Evolutionary conservation across 108 stramenopile genomes (phyloP).

Genomic region (Skeletonema marinoi): DNA sequence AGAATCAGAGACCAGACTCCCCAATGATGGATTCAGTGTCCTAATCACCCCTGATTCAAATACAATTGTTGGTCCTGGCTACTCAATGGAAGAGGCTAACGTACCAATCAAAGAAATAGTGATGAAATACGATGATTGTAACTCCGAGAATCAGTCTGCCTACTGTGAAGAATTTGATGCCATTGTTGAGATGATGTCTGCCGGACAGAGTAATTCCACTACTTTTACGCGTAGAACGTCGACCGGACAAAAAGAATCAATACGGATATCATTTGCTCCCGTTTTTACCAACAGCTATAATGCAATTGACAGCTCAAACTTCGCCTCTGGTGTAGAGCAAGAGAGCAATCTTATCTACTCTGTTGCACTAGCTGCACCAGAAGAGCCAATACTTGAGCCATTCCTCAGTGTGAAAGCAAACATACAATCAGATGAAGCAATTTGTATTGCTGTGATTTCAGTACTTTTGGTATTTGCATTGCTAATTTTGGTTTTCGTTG

Average conservation of each 20-base stretch:
- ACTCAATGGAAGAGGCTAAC: not conserved
- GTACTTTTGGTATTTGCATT: not conserved
- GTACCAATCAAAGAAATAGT: conserved; percentile 26
- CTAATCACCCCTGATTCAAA: conserved; percentile 46
- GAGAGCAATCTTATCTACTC: conserved; percentile 42
- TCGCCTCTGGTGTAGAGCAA: conserved; percentile 36
- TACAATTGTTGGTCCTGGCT: conserved; percentile 38
- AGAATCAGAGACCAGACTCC: not conserved
- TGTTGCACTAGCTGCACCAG: conserved; percentile 26
- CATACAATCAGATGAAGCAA: not conserved
- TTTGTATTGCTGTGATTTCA: conserved; percentile 14
- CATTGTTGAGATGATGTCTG: conserved; percentile 38
- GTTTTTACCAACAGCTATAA: conserved; percentile 22
- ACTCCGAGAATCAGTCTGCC: not conserved
- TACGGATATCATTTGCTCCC: conserved; percentile 45
- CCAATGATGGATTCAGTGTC: conserved; percentile 10
- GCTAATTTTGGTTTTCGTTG: not conserved
- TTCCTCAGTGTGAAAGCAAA: conserved; percentile 13
- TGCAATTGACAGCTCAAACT: conserved; percentile 40
- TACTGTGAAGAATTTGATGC: conserved; percentile 15
- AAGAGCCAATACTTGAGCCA: not conserved
- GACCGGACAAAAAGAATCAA: conserved; percentile 17
- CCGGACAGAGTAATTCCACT: conserved; percentile 7
- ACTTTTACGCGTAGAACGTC: conserved; percentile 15
- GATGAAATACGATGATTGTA: conserved; percentile 22